Conservation (phyloP, 306 rosid species). For the Cicer judaicum region DNA sequence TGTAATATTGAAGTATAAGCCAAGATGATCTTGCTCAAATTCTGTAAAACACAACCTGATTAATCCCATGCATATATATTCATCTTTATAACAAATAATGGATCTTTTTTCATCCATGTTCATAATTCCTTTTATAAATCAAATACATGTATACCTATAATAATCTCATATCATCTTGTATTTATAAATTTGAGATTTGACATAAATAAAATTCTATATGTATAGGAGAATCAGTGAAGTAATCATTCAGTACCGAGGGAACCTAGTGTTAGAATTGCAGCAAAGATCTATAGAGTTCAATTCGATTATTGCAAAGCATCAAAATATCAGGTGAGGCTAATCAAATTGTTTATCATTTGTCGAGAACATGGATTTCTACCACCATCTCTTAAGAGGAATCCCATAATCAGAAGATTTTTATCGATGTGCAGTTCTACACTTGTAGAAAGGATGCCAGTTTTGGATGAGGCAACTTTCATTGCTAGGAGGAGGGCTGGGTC, state of each 20-base stretch:
- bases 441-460: conserved; percentile 97
- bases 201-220: not conserved
- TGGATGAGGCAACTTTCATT: conserved; percentile 81
- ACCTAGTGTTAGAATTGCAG: conserved; percentile 94
- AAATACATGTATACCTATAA: conserved; percentile 7
- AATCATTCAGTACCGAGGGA: conserved; percentile 75
- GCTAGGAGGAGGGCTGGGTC: conserved; percentile 81
- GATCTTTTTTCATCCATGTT: conserved; percentile 29
- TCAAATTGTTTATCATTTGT: conserved; percentile 24
- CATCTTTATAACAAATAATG: conserved; percentile 30
- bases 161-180: conserved; percentile 27
- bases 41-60: not conserved
- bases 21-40: conserved; percentile 23
- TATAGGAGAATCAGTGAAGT: conserved; percentile 86
- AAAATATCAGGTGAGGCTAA: conserved; percentile 73
- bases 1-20: conserved; percentile 25
- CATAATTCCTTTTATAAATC: conserved; percentile 12
- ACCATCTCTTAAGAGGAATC: conserved; percentile 1
- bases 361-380: conserved; percentile 27
- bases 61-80: not conserved
- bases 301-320: conserved; percentile 77
- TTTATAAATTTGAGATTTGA: conserved; percentile 30
- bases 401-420: conserved; percentile 13
- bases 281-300: conserved; percentile 94
- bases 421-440: conserved; percentile 68